A percentile compares a stretch with the other conserved stretches of the same genome.
Evolutionary conservation across 345 rosid genomes (phyloP).

Genomic region (Hirschfeldia incana): DNA sequence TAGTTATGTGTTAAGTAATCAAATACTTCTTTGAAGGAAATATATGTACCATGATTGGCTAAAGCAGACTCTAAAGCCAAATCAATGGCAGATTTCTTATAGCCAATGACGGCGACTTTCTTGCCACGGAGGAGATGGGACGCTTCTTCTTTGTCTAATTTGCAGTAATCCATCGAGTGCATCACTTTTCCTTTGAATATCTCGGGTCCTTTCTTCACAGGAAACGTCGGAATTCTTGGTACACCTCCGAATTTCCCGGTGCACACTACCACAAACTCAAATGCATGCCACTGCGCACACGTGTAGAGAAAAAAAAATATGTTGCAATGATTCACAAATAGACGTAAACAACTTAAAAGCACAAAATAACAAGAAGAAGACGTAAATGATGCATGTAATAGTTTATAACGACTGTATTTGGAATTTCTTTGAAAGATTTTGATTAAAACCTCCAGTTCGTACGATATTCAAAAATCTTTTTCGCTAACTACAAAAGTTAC

Average conservation of each 20-base stretch:
- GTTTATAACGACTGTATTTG: not conserved
- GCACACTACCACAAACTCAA: conserved; percentile 74
- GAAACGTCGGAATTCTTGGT: conserved; percentile 60
- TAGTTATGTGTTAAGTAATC: conserved; percentile 7
- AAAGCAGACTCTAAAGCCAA: conserved; percentile 83
- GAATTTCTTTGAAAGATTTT: not conserved
- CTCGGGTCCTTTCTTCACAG: conserved; percentile 62
- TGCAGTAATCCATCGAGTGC: conserved; percentile 83
- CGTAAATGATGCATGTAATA: conserved; percentile 28
- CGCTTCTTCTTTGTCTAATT: conserved; percentile 70
- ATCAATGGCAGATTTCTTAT: conserved; percentile 89
- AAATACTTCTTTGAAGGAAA: not conserved
- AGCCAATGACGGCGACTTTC: conserved; percentile 75
- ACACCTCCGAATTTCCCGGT: conserved; percentile 81
- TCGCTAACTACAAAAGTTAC: not conserved
- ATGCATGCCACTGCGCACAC: conserved; percentile 64
- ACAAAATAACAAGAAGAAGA: not conserved
- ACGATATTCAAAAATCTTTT: not conserved
- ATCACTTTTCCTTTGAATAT: conserved; percentile 65
- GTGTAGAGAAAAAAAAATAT: not conserved
- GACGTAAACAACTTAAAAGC: not conserved
- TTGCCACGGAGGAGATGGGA: conserved; percentile 56
- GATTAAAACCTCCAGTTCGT: not conserved
- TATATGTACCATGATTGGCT: conserved; percentile 71
- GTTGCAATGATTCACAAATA: not conserved